phyloP scores from a whole-genome alignment of 2,329 filamentous ascomycete genomes.

The Monosporascus cannonballus region DNA sequence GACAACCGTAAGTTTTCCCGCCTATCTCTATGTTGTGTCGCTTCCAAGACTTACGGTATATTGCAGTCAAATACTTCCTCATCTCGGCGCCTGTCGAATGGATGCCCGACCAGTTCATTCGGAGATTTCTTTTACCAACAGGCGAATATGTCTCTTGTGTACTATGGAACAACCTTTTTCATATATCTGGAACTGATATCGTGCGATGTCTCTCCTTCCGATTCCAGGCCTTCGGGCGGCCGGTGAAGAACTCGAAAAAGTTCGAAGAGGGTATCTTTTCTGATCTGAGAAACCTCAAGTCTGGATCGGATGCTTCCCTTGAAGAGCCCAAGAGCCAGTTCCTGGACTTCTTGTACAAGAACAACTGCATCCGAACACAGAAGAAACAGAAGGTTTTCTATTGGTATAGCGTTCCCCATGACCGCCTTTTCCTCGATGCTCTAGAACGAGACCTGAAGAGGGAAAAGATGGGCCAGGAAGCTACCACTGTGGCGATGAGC shows the following conservation, averaged over 20 bases:
- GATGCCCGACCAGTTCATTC: constrained; percentile 93
- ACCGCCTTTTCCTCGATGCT: constrained; percentile 94
- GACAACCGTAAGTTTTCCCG: constrained; percentile 72
- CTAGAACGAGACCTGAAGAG: constrained; percentile 96
- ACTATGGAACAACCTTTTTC: constrained; percentile 98
- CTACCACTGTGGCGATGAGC: constrained; percentile 88
- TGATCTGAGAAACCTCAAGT: constrained; percentile 95
- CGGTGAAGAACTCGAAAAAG: constrained; percentile 99
- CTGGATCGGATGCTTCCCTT: constrained; percentile 92
- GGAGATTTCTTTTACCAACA: constrained; percentile 89
- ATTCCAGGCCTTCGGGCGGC: constrained; percentile 96
- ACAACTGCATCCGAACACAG: constrained; percentile 99
- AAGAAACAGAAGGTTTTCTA: constrained; percentile 99
- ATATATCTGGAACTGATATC: constrained; percentile 98
- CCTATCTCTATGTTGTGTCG: constrained; percentile 1
- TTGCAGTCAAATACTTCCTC: constrained; percentile 94
- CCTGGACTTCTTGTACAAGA: constrained; percentile 98
- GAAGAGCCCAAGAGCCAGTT: constrained; percentile 99
- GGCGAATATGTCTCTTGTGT: constrained; percentile 99
- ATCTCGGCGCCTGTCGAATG: constrained; percentile 98
- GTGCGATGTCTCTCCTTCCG: constrained; percentile 96
- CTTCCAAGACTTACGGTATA: constrained; percentile 14
- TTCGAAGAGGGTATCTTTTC: constrained; percentile 99
- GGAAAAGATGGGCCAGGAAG: constrained; percentile 99
- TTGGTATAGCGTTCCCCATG: constrained; percentile 99